phyloP scores from a whole-genome alignment of 2,329 filamentous ascomycete species.

The Penicillium sp. region DNA sequence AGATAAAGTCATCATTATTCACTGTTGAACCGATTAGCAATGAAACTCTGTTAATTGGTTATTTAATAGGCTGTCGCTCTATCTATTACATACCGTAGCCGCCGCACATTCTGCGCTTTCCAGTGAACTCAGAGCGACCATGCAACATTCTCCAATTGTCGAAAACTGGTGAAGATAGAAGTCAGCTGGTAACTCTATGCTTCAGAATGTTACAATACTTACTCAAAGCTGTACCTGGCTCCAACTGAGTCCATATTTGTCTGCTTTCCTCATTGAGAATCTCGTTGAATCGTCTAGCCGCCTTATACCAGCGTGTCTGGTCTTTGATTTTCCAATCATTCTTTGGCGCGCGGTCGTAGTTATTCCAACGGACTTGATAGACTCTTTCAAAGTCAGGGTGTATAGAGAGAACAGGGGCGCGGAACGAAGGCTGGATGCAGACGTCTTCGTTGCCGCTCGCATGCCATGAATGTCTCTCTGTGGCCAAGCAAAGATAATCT shows the following conservation, averaged over 20 bases:
- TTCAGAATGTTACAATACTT: slow-evolving; percentile 35
- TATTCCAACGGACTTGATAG: slow-evolving; percentile 85
- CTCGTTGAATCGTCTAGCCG: slow-evolving; percentile 71
- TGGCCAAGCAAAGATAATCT: slow-evolving; percentile 60
- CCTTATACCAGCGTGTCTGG: slow-evolving; percentile 71
- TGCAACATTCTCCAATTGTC: slow-evolving; percentile 96
- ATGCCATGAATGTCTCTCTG: slow-evolving; percentile 68
- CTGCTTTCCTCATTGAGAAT: slow-evolving; percentile 65
- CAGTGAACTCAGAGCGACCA: slow-evolving; percentile 78
- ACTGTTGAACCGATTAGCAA: slow-evolving; percentile 49
- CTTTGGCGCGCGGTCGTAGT: slow-evolving; percentile 76
- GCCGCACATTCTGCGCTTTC: slow-evolving; percentile 83
- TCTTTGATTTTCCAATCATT: slow-evolving; percentile 53
- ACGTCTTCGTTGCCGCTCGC: slow-evolving; percentile 85
- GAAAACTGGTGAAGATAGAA: slow-evolving; percentile 62
- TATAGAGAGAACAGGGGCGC: slow-evolving; percentile 71
- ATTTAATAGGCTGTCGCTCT: background rate
- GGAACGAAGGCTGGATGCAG: slow-evolving; percentile 69
- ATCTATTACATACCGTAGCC: slow-evolving; percentile 70
- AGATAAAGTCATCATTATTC: slow-evolving; percentile 77
- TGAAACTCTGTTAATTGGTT: too few relatives aligned
- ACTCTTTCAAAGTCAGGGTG: slow-evolving; percentile 48
- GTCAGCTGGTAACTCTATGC: background rate
- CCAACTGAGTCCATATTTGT: slow-evolving; percentile 78
- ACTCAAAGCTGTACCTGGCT: slow-evolving; percentile 77